Conservation (phyloP, 192 early-diverging fungal species). For the Podochytrium sp. region DNA sequence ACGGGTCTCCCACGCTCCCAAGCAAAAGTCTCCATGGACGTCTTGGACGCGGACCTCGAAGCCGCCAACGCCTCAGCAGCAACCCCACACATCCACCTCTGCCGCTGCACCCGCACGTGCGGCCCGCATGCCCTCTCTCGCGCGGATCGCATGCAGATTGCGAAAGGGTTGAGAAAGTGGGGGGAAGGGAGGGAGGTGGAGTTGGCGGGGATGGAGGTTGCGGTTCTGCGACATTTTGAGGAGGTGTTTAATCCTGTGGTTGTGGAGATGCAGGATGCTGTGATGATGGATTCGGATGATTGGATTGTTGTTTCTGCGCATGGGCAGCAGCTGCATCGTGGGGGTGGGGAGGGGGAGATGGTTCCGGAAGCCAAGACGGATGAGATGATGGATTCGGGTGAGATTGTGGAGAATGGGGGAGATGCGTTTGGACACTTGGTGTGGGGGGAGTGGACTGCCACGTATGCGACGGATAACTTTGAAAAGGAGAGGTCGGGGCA, state of each 20-base stretch:
- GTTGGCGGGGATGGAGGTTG: background rate
- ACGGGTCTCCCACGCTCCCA: background rate
- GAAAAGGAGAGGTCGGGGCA: background rate
- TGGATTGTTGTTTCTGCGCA: background rate
- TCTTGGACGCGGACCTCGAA: background rate
- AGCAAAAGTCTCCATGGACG: background rate
- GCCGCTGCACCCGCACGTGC: background rate
- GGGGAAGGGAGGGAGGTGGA: background rate
- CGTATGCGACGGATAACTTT: constrained; percentile 3
- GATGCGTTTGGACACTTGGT: background rate
- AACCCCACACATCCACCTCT: background rate
- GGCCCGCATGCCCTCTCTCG: background rate
- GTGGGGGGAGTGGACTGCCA: background rate
- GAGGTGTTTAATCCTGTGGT: background rate
- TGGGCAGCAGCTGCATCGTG: too few relatives aligned
- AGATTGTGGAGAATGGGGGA: background rate
- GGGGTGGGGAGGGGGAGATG: background rate
- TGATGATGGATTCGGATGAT: background rate
- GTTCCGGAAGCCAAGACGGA: background rate
- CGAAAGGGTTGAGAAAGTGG: background rate
- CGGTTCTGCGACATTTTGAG: background rate
- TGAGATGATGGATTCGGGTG: background rate
- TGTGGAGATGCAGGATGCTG: background rate
- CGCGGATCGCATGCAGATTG: background rate
- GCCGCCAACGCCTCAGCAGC: background rate